Base-by-base conservation (phyloP, 2,329 filamentous ascomycete genomes). In the Myriosclerotinia curreyana region DNA sequence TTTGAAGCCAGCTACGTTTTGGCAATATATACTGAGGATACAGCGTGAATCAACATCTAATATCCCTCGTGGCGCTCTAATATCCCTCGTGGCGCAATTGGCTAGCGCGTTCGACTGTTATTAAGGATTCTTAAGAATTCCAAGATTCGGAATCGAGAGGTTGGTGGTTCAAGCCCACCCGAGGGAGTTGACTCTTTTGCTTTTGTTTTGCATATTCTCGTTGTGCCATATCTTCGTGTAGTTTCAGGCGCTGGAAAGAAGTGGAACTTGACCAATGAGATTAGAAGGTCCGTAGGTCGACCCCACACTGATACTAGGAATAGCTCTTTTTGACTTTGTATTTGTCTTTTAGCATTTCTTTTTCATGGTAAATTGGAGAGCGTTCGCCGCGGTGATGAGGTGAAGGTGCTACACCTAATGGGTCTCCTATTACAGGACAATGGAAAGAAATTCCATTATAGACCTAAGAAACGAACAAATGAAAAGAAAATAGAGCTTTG, bases 1-100 rank as follows among this genome's bases (percentile, higher is more conserved):
- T 17, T 4, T 12, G 9, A 7, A 9, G 7, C 8, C 25, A 8
- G 14, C 0, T 0, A 6, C 0, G 1, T 11, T 1, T 1, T 6
- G 1, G 14, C 3, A 20, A 48, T 48, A 59, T 48, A 25, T 36
- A 12, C 0, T 17, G 0, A 20, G 7, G 6, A 14, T 0, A 2
- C 0, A 0, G 0, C 0, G 0, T 0, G 0, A 0, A 0, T 0
- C 0, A 48, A 0, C 40, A 58, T 48, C 28, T 11, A 38, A 38
- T 20, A 14, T 59, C 55, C 55, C 55, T 59, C 55, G 55, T 59
- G 55, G 55, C 55, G 55, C 55, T 48, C 28, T 11, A 38, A 38
- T 20, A 14, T 59, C 55, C 55, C 55, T 59, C 55, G 55, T 59
- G 55, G 55, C 55, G 55, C 55, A 59, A 59, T 59, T 59, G 55